Conservation (phyloP, 305 asterid species). For the Fraxinus platypoda region DNA sequence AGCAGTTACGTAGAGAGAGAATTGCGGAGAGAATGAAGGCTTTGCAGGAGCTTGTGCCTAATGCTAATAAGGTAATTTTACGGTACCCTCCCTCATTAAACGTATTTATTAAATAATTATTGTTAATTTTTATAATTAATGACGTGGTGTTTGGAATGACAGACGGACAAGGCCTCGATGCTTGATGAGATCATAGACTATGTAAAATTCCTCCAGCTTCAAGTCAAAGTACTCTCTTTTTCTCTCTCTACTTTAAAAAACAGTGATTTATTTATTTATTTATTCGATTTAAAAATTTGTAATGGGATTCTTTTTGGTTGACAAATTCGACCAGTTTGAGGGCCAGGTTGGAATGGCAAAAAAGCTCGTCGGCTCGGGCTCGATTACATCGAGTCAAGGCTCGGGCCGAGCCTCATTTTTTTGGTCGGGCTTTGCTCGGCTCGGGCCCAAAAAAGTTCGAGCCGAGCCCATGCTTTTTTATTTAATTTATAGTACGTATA, state of each 20-base stretch:
- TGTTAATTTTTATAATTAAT: background rate
- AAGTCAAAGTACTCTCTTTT: conserved; percentile 70
- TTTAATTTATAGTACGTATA: too few relatives aligned
- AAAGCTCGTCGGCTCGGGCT: too few relatives aligned
- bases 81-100: background rate
- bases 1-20: conserved; percentile 95
- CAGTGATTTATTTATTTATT: background rate
- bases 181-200: conserved; percentile 92
- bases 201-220: conserved; percentile 95
- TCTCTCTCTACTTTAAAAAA: background rate
- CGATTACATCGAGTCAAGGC: too few relatives aligned
- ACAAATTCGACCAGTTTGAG: conserved; percentile 23
- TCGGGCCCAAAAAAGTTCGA: too few relatives aligned
- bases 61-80: conserved; percentile 73
- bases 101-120: background rate
- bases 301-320: conserved; percentile 39
- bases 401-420: too few relatives aligned
- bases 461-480: too few relatives aligned
- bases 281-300: conserved; percentile 8
- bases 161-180: conserved; percentile 96
- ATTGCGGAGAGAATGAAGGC: conserved; percentile 94
- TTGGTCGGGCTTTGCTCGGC: too few relatives aligned
- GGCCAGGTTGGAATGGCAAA: too few relatives aligned
- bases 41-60: conserved; percentile 88
- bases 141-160: conserved; percentile 47